Evolutionary conservation across 192 early-diverging fungal species (phyloP), one percentile per base, ranked within the genome.

Genomic region (Coemansia erecta): DNA sequence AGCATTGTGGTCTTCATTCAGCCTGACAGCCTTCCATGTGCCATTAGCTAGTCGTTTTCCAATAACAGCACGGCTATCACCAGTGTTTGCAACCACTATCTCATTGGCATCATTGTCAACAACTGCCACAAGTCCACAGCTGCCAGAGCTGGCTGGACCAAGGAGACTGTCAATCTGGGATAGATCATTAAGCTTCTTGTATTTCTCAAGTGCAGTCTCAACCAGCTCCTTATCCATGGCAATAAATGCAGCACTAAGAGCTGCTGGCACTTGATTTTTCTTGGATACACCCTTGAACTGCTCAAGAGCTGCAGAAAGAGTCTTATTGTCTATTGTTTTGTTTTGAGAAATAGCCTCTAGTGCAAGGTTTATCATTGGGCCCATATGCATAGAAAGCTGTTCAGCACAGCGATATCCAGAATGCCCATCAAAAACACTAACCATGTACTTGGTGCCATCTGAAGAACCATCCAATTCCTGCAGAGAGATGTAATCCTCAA

Each of bases 1-100:
- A 8, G 82, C 81, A 18, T 82, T 89, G 52, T 88, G 85, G 66
- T 92, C 87, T 22, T 79, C 67, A 17, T 84, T 85, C 46, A 93
- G 70, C 22, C 78, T 71, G 15, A 83, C 63, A 9, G 81, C 80
- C 40, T 58, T 70, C 80, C 82, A 86, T 39, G 44, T 22, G 24
- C 62, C 78, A 13, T 76, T 64, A 31, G 61, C 65, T 23, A 61
- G 26, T 1, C 66, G 66, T n/a, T 64, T 66, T 11, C 82, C 80
- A 15, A 73, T 43, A 45, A 73, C 37, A 13, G 64, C 72, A 8
- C 72, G 39, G 45, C 72, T 73, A 26, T 73, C 72, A n/a, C 72
- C 72, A 0, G 65, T 61, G 21, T 66, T 67, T 42, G 60, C 72
- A 23, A 73, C 72, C 15, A 59, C 60, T 4, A 73, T 43, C 51